These are phyloP conservation scores for Trichoderma semiorbis DNA, from an alignment of 2,329 filamentous ascomycete genomes.

Conservation along the genomic window DNA sequence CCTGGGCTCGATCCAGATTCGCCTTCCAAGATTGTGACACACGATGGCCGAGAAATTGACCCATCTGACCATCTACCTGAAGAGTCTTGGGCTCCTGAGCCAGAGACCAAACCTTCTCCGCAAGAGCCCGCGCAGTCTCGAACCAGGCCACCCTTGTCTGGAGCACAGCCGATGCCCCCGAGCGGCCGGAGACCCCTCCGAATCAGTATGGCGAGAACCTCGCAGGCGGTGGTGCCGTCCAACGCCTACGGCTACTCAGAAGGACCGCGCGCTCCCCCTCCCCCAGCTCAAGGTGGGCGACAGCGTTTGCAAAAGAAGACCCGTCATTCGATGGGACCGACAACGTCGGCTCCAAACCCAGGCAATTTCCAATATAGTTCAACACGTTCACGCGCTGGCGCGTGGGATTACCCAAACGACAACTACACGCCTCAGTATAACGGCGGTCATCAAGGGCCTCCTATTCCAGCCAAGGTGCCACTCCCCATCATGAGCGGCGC, in stretches of 20 bases:
- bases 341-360: slow-evolving; percentile 44
- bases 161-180: slow-evolving; percentile 50
- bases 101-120: slow-evolving; percentile 48
- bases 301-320: slow-evolving; percentile 64
- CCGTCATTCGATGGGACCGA: slow-evolving; percentile 40
- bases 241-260: slow-evolving; percentile 31
- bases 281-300: slow-evolving; percentile 39
- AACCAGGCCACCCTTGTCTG: slow-evolving; percentile 47
- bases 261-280: slow-evolving; percentile 29
- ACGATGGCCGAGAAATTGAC: slow-evolving; percentile 73
- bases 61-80: slow-evolving; percentile 77
- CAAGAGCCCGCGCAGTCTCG: slow-evolving; percentile 30
- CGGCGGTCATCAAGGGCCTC: slow-evolving; percentile 42
- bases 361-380: slow-evolving; percentile 44
- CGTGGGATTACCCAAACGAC: slow-evolving; percentile 53
- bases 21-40: slow-evolving; percentile 68
- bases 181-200: slow-evolving; percentile 52
- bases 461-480: slow-evolving; percentile 69
- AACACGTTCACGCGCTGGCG: slow-evolving; percentile 42
- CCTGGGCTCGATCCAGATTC: slow-evolving; percentile 43
- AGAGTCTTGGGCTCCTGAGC: slow-evolving; percentile 74
- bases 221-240: slow-evolving; percentile 42
- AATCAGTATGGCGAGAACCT: slow-evolving; percentile 41
- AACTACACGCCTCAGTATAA: slow-evolving; percentile 46
- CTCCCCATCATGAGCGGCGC: slow-evolving; percentile 47